Evolutionary conservation across 2,329 filamentous ascomycete genomes (phyloP), one percentile per base, ranked within the genome.

Genomic region (Monosporascus ibericus): DNA sequence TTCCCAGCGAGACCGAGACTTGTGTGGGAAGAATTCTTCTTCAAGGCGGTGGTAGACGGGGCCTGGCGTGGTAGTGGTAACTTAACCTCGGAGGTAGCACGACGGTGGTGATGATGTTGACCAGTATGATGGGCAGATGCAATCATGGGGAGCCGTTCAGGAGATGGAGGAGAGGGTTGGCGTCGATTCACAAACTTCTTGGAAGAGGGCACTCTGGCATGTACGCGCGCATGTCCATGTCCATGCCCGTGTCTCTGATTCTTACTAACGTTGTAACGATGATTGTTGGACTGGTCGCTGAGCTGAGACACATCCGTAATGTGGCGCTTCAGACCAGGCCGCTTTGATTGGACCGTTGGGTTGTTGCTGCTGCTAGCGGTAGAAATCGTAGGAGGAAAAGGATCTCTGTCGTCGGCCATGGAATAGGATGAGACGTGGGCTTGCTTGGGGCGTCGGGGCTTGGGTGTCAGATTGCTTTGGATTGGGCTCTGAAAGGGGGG

Each of bases 21-120:
- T 17, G 75, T 70, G 50, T 80, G 74, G 3, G 81, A 83, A 14
- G 70, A 59, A 65, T 80, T 82, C 66, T 80, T 81, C 62, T 75
- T 76, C 38, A 69, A 55, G 14, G 81, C 69, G 53, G 73, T 74
- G 49, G 70, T 63, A 3, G 71, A 62, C 3, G 76, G 73, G 22
- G 68, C 65, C 49, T 77, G 72, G 59, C 70, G 70, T 50, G 75
- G 70, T 34, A 81, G 70, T 50, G 74, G 70, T 30, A 81, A 71
- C 60, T 73, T 79, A 55, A 72, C 68, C 52, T 83, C 79, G 57
- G 77, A 80, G 49, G 71, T 72, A 44, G 74, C 68, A 60, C 78
- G 75, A 50, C 75, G 78, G 52, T 81, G 77, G 55, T 59, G 56
- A 40, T 67, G 54, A 48, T 44, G 42, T 46, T 25, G 42, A 46